These are phyloP conservation scores for Knoxia roxburghii DNA, from an alignment of 257 asterid species.

Conservation along the genomic window DNA sequence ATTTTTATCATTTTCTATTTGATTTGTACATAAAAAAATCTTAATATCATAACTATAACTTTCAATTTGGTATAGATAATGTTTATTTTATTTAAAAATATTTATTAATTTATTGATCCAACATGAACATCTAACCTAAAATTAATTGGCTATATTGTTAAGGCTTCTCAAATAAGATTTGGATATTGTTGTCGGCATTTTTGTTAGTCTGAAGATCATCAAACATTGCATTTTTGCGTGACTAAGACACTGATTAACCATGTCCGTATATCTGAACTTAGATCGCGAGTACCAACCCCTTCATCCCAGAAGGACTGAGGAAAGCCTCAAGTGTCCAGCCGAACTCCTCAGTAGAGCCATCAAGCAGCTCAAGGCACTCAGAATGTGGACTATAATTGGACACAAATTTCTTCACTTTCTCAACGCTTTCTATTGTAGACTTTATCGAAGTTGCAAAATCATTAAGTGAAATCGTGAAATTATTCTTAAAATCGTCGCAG, in stretches of 20 bases:
- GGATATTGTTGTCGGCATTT: constrained; percentile 18
- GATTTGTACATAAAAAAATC: no score
- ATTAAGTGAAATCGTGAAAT: constrained; percentile 45
- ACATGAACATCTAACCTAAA: no score
- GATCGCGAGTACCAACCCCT: constrained; percentile 38
- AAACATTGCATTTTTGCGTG: constrained; percentile 42
- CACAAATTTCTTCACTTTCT: constrained; percentile 35
- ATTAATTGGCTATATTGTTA: constrained; percentile 28
- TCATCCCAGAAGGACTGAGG: constrained; percentile 36
- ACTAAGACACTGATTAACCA: constrained; percentile 49
- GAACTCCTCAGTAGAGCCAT: constrained; percentile 51
- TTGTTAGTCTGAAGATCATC: constrained; percentile 16
- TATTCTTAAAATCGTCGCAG: no score
- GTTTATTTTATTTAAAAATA: no score
- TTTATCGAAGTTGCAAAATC: constrained; percentile 41
- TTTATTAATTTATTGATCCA: no score
- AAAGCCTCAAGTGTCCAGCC: constrained; percentile 41
- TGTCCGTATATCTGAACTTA: constrained; percentile 42
- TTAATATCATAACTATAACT: no score
- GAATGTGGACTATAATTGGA: constrained; percentile 42
- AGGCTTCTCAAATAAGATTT: constrained; percentile 19
- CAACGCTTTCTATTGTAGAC: constrained; percentile 33
- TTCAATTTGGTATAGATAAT: no score
- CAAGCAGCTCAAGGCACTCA: constrained; percentile 66
- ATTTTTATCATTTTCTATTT: no score